Percentiles rank a stretch among this genome's conserved stretches.
phyloP scores from a whole-genome alignment of 768 basidiomycete species.

The Leccinum pellstonianum region DNA sequence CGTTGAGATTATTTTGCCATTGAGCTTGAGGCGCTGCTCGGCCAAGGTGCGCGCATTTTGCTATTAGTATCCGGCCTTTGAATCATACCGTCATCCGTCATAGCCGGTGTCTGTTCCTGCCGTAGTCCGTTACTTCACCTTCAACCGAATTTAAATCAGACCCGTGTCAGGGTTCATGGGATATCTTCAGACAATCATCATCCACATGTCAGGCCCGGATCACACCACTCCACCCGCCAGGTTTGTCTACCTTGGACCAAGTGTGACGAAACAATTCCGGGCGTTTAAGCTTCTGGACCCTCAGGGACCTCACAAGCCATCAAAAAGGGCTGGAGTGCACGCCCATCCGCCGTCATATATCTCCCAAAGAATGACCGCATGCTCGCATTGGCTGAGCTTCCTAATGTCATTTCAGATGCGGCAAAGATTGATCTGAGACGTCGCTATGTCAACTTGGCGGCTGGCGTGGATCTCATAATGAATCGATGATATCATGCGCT shows the following conservation, averaged over 20 bases:
- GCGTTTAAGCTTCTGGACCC: neutral
- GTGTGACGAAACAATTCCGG: neutral
- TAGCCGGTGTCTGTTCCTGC: neutral
- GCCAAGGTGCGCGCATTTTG: constrained; percentile 27
- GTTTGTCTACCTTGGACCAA: neutral
- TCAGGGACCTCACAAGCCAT: neutral
- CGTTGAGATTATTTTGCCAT: constrained; percentile 29
- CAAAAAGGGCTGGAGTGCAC: neutral
- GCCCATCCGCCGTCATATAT: neutral
- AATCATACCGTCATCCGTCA: neutral
- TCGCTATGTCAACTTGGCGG: constrained; percentile 9
- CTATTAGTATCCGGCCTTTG: constrained; percentile 14
- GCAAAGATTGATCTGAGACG: neutral
- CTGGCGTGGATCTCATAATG: neutral
- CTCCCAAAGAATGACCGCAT: neutral
- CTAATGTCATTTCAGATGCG: neutral
- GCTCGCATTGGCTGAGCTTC: neutral
- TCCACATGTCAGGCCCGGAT: neutral
- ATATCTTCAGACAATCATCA: neutral
- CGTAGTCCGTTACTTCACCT: constrained; percentile 1
- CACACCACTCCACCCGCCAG: neutral
- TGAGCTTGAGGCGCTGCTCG: neutral
- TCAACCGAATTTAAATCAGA: neutral
- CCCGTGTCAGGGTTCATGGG: neutral
- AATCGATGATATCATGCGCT: no score